These are phyloP conservation scores for Angophora floribunda DNA, from an alignment of 345 rosid species.

Conservation along the genomic window DNA sequence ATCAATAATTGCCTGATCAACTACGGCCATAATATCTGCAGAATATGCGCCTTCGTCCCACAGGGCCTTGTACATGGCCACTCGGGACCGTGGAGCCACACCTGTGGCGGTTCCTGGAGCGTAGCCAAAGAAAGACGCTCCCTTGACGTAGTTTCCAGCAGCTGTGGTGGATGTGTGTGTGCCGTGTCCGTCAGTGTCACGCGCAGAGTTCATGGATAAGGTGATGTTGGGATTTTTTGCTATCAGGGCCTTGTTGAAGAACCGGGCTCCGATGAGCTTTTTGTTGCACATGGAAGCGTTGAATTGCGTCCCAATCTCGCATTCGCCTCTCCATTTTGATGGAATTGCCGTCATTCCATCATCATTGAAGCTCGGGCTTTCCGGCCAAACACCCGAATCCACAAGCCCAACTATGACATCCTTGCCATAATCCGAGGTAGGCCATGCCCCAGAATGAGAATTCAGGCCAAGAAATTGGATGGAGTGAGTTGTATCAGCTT, in stretches of 20 bases:
- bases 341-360: slow-evolving; percentile 26
- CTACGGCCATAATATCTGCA: slow-evolving; percentile 35
- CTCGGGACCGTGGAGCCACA: slow-evolving; percentile 31
- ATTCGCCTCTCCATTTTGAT: slow-evolving; percentile 36
- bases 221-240: slow-evolving; percentile 21
- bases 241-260: slow-evolving; percentile 29
- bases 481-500: slow-evolving; percentile 34
- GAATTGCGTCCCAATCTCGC: slow-evolving; percentile 34
- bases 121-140: slow-evolving; percentile 33
- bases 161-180: slow-evolving; percentile 52
- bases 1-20: slow-evolving; percentile 44
- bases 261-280: slow-evolving; percentile 46
- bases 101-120: slow-evolving; percentile 33
- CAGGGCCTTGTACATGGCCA: slow-evolving; percentile 45
- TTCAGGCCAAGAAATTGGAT: slow-evolving; percentile 18
- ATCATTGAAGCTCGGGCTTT: slow-evolving; percentile 29
- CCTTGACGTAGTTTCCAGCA: slow-evolving; percentile 23
- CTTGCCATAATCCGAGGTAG: slow-evolving; percentile 26
- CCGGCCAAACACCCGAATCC: slow-evolving; percentile 48
- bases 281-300: slow-evolving; percentile 37
- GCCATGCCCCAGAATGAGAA: slow-evolving; percentile 21
- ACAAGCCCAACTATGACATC: slow-evolving; percentile 32
- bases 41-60: slow-evolving; percentile 18
- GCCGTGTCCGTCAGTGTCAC: slow-evolving; percentile 44
- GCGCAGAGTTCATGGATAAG: slow-evolving; percentile 36